Evolutionary conservation across 345 rosid genomes (phyloP).

Genomic region (Camelina hispida): DNA sequence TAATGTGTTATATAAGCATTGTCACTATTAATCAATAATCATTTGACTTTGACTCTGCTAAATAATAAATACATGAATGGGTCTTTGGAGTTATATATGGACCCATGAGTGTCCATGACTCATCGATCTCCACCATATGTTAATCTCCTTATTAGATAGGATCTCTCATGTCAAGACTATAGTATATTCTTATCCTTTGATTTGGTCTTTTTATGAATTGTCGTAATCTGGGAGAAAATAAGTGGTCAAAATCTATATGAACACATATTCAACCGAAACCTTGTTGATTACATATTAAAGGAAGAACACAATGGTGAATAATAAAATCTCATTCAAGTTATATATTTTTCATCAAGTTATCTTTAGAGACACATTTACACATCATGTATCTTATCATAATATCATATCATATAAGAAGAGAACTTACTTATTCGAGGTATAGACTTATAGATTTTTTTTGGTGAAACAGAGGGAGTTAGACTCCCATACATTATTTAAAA

Average conservation of each 20-base stretch:
- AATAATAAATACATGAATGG: conserved; percentile 1
- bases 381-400: no score
- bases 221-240: neutral
- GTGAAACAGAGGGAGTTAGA: no score
- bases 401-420: no score
- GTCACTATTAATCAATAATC: conserved; percentile 7
- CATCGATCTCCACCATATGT: conserved; percentile 31
- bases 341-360: no score
- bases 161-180: conserved; percentile 16
- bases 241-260: neutral
- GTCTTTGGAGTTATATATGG: conserved; percentile 11
- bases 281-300: neutral
- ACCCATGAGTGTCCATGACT: conserved; percentile 21
- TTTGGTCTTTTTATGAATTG: neutral
- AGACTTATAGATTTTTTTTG: no score
- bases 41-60: conserved; percentile 5
- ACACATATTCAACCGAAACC: conserved; percentile 25
- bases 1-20: no score
- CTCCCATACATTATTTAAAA: no score
- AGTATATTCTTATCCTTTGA: conserved; percentile 31
- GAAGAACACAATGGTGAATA: no score
- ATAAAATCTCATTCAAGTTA: no score
- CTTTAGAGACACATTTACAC: no score
- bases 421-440: no score
- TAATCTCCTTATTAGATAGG: neutral